phyloP scores from a whole-genome alignment of 768 basidiomycete genomes.

The Lactifluus hygrophoroides region DNA sequence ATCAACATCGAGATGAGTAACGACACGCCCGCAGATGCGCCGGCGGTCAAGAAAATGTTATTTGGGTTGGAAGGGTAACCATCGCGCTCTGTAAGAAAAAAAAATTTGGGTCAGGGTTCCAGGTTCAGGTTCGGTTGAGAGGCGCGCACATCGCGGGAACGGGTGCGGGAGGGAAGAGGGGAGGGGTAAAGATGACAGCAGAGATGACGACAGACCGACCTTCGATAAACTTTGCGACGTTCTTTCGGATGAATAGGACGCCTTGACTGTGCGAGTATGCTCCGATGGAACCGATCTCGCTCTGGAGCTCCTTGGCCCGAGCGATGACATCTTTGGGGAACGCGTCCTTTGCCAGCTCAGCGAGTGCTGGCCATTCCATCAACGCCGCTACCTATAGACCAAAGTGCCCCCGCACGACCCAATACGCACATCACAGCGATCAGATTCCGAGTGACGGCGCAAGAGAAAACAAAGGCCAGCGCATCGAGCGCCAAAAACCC shows the following conservation, averaged over 20 bases:
- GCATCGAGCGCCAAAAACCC: conserved; percentile 20
- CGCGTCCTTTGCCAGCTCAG: conserved; percentile 60
- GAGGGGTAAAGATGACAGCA: background rate
- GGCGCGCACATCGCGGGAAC: background rate
- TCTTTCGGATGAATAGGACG: conserved; percentile 76
- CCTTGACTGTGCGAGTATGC: conserved; percentile 97
- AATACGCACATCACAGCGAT: no score
- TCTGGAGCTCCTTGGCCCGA: conserved; percentile 71
- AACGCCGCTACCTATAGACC: conserved; percentile 69
- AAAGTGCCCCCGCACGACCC: background rate
- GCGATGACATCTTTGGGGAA: conserved; percentile 84
- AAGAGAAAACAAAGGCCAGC: no score
- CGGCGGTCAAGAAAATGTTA: conserved; percentile 90
- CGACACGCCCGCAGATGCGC: conserved; percentile 92
- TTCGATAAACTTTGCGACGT: conserved; percentile 84
- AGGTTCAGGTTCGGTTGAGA: background rate
- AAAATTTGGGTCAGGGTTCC: background rate
- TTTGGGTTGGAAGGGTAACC: conserved; percentile 76
- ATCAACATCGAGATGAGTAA: conserved; percentile 77
- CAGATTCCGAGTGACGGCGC: conserved; percentile 1
- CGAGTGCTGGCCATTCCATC: conserved; percentile 84
- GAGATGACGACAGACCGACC: conserved; percentile 38
- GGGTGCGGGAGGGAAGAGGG: no score
- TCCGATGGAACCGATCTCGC: conserved; percentile 86
- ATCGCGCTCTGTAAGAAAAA: conserved; percentile 59